Evolutionary conservation across 257 asterid species (phyloP).

Genomic region (Solanum sitiens): DNA sequence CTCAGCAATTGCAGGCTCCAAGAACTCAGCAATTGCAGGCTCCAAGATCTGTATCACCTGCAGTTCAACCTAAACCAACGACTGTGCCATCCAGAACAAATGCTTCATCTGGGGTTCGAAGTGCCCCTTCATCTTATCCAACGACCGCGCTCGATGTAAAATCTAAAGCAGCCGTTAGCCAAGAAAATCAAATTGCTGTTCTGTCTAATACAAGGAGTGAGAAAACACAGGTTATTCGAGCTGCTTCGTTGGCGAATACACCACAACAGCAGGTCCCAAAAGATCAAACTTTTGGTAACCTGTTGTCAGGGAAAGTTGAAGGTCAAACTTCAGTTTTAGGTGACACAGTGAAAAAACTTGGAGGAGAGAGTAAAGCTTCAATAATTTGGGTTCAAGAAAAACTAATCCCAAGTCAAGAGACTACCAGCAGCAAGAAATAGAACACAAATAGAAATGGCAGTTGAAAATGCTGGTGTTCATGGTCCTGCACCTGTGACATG

Average conservation of each 20-base stretch:
- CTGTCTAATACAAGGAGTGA: not conserved
- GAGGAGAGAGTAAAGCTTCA: slow-evolving; percentile 6
- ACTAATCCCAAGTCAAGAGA: not conserved
- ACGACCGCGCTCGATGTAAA: slow-evolving; percentile 6
- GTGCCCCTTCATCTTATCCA: slow-evolving; percentile 1
- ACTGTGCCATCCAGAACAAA: not conserved
- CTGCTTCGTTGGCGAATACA: not conserved
- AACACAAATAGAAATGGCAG: slow-evolving; percentile 3
- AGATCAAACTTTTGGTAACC: slow-evolving; percentile 14
- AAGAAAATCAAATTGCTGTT: slow-evolving; percentile 7
- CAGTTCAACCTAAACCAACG: not conserved
- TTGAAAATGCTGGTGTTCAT: not conserved
- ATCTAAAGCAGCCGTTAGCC: slow-evolving; percentile 15
- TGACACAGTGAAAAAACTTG: slow-evolving; percentile 4
- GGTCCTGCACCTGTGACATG: slow-evolving; percentile 6
- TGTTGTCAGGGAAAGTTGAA: slow-evolving; percentile 10
- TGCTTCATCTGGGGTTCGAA: not conserved
- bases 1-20: not conserved
- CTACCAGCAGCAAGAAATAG: slow-evolving; percentile 3
- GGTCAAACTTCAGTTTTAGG: not conserved
- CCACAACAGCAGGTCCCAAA: slow-evolving; percentile 13
- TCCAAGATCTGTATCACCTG: not conserved
- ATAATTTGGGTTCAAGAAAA: slow-evolving; percentile 7
- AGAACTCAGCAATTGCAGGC: not conserved
- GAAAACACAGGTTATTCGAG: not conserved